phyloP scores from a whole-genome alignment of 345 rosid species.

The Rhizophora apiculata region DNA sequence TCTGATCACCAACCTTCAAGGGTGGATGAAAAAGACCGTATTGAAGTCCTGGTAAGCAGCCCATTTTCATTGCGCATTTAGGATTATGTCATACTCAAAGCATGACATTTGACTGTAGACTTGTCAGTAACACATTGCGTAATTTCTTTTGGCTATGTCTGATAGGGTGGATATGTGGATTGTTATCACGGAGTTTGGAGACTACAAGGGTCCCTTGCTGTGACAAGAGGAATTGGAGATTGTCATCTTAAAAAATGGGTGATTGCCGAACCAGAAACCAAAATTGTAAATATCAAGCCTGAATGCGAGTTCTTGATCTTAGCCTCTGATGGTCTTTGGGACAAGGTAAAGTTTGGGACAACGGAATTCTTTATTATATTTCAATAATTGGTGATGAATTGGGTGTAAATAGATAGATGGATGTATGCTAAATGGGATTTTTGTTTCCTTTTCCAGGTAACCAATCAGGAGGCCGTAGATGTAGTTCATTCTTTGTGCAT shows the following conservation, averaged over 20 bases:
- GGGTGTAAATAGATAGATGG: background rate
- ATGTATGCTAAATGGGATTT: background rate
- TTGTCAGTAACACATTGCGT: background rate
- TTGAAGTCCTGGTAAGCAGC: slow-evolving; percentile 57
- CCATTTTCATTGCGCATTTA: background rate
- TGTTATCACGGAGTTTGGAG: slow-evolving; percentile 72
- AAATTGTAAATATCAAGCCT: slow-evolving; percentile 33
- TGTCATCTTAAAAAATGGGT: slow-evolving; percentile 69
- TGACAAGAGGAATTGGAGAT: slow-evolving; percentile 84
- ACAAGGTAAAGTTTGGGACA: slow-evolving; percentile 42
- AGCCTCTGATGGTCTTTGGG: slow-evolving; percentile 93
- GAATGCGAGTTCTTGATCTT: slow-evolving; percentile 79
- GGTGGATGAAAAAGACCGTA: slow-evolving; percentile 54
- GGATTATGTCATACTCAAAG: background rate
- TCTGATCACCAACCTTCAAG: slow-evolving; percentile 73
- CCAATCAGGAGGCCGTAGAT: slow-evolving; percentile 85
- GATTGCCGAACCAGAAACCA: slow-evolving; percentile 74
- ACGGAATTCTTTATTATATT: background rate
- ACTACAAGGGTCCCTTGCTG: slow-evolving; percentile 76
- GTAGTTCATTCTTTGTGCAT: slow-evolving; percentile 46
- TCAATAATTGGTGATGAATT: background rate
- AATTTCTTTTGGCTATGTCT: background rate
- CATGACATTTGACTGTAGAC: no score
- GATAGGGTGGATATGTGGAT: slow-evolving; percentile 84
- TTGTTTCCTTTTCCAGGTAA: slow-evolving; percentile 39